A percentile compares a stretch with the other conserved stretches of the same genome.
phyloP scores from a whole-genome alignment of 129 eudicot species.

The Arctium minus region DNA sequence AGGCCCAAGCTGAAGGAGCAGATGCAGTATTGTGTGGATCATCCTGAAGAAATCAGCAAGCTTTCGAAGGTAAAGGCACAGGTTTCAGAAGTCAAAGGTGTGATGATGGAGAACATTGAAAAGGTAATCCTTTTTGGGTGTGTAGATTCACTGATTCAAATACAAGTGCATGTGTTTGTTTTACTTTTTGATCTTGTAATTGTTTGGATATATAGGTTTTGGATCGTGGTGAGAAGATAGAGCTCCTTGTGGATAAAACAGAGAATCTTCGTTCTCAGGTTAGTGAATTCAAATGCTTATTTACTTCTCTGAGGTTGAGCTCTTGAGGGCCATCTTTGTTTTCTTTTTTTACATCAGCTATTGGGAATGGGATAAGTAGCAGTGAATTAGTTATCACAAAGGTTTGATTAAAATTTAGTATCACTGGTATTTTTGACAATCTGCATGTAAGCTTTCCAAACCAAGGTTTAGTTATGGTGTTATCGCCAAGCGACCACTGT shows the following conservation, averaged over 20 bases:
- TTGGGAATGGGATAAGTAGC: not conserved
- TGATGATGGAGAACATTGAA: conserved; percentile 88
- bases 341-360: not conserved
- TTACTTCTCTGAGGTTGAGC: not conserved
- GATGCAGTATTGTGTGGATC: conserved; percentile 73
- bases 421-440: not conserved
- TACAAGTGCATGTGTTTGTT: not conserved
- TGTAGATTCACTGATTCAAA: not conserved
- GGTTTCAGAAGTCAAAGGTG: conserved; percentile 90
- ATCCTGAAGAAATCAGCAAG: conserved; percentile 86
- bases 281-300: not conserved
- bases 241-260: conserved; percentile 79
- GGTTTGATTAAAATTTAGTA: not conserved
- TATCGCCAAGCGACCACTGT: too few species aligned
- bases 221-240: conserved; percentile 93
- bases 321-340: not conserved
- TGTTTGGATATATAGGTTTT: conserved; percentile 47
- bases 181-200: not conserved
- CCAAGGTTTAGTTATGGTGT: not conserved
- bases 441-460: not conserved
- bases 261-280: conserved; percentile 88
- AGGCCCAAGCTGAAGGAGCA: conserved; percentile 78
- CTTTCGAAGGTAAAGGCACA: conserved; percentile 77
- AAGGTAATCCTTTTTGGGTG: conserved; percentile 43
- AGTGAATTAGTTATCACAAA: not conserved